These are phyloP conservation scores for Leishmania guyanensis DNA, from an alignment of 208 protist genomes.

Conservation along the genomic window DNA sequence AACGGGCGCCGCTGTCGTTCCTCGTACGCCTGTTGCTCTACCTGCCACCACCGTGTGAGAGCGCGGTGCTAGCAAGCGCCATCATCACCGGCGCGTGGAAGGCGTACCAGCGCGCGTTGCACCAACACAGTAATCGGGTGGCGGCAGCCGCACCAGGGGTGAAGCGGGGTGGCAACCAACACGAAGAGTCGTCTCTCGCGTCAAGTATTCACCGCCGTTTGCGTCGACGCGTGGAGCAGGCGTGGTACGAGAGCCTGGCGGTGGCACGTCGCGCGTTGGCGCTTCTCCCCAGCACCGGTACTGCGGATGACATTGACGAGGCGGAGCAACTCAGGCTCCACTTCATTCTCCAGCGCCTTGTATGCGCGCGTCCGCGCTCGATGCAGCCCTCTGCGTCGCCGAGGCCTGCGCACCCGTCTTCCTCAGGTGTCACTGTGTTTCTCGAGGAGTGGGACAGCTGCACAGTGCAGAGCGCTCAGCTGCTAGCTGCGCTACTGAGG, in stretches of 20 bases:
- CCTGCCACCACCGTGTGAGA: constrained; percentile 32
- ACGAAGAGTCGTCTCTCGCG: neutral
- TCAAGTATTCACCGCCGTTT: neutral
- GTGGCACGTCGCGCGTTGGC: constrained; percentile 18
- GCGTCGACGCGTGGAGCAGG: constrained; percentile 4
- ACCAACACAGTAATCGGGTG: neutral
- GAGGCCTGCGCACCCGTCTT: neutral
- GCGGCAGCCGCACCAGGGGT: neutral
- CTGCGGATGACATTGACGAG: neutral
- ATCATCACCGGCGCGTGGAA: constrained; percentile 31
- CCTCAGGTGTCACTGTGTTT: neutral
- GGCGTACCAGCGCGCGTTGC: constrained; percentile 24
- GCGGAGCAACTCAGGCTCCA: neutral
- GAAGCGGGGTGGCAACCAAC: neutral
- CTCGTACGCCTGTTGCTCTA: constrained; percentile 35
- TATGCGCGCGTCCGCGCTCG: constrained; percentile 17
- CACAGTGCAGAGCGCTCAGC: constrained; percentile 5
- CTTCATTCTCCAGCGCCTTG: constrained; percentile 1
- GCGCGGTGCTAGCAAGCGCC: constrained; percentile 24
- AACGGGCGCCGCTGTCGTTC: constrained; percentile 41
- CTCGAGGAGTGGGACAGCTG: neutral
- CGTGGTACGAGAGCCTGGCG: constrained; percentile 24
- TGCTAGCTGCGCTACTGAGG: constrained; percentile 2
- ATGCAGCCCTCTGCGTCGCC: neutral
- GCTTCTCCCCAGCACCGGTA: constrained; percentile 10